These are phyloP conservation scores for Annulohypoxylon truncatum DNA, from an alignment of 2,329 filamentous ascomycete species.

Conservation along the genomic window DNA sequence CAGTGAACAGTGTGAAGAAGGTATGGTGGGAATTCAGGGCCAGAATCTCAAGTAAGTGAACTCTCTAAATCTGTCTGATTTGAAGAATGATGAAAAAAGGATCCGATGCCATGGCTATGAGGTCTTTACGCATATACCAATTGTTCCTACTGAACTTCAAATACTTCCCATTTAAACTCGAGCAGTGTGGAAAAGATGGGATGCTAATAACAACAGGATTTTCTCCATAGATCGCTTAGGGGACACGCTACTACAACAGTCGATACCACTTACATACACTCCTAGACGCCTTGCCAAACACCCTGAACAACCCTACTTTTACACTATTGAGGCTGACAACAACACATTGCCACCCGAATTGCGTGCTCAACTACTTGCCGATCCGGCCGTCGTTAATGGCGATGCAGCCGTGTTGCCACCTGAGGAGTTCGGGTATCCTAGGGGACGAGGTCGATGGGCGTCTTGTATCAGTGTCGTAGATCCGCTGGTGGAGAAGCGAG, in stretches of 20 bases:
- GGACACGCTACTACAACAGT: slow-evolving; percentile 87
- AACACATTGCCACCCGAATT: slow-evolving; percentile 88
- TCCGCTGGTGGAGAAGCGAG: slow-evolving; percentile 77
- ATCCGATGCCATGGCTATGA: slow-evolving; percentile 69
- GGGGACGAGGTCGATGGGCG: slow-evolving; percentile 87
- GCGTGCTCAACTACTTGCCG: slow-evolving; percentile 77
- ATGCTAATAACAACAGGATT: slow-evolving; percentile 70
- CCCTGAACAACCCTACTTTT: slow-evolving; percentile 89
- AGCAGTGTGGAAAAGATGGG: slow-evolving; percentile 19
- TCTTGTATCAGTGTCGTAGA: slow-evolving; percentile 95
- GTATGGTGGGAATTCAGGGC: slow-evolving; percentile 92
- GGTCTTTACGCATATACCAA: slow-evolving; percentile 74
- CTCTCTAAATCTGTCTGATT: slow-evolving; percentile 48
- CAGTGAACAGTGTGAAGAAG: slow-evolving; percentile 92
- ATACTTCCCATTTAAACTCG: slow-evolving; percentile 23
- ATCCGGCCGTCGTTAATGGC: slow-evolving; percentile 77
- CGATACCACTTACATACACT: slow-evolving; percentile 88
- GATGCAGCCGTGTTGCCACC: slow-evolving; percentile 77
- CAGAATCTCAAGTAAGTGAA: slow-evolving; percentile 81
- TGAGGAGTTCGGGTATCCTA: slow-evolving; percentile 89
- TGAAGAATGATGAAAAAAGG: slow-evolving; percentile 72
- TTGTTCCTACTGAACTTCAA: slow-evolving; percentile 93
- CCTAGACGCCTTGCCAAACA: slow-evolving; percentile 89
- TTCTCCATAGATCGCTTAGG: slow-evolving; percentile 90
- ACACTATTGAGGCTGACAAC: slow-evolving; percentile 93